A percentile compares a stretch with the other conserved stretches of the same genome.
Evolutionary conservation across 495 filamentous ascomycete species (phyloP).

Genomic region (Melanomma pulvis-pyrius): DNA sequence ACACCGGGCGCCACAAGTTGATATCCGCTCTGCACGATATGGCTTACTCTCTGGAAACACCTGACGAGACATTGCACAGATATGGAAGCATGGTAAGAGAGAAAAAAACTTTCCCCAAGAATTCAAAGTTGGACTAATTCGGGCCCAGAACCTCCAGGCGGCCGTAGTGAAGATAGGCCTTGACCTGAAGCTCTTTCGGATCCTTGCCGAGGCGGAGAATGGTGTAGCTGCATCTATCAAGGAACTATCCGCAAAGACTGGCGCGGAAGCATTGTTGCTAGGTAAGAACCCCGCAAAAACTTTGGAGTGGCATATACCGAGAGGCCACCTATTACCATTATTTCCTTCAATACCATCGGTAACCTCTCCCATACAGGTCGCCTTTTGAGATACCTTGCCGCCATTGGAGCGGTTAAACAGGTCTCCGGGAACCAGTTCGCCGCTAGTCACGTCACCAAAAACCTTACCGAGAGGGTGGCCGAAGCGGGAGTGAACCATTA

Average conservation of each 20-base stretch:
- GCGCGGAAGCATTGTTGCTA: background rate
- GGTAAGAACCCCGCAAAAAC: background rate
- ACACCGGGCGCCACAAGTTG: background rate
- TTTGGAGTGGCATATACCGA: no score
- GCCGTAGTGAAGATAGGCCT: background rate
- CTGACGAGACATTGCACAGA: conserved; percentile 3
- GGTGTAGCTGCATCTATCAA: background rate
- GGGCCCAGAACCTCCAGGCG: background rate
- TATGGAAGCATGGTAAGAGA: background rate
- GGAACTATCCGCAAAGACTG: background rate
- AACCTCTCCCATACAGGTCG: background rate
- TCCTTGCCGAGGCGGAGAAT: background rate
- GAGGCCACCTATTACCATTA: no score
- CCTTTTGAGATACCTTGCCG: background rate
- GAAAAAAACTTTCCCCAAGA: no score
- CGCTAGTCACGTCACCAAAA: background rate
- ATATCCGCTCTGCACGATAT: background rate
- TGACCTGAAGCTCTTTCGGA: background rate
- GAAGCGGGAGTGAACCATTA: background rate
- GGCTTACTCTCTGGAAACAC: background rate
- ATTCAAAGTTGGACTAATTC: background rate
- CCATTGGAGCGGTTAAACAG: background rate
- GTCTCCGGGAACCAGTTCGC: background rate
- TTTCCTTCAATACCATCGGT: no score
- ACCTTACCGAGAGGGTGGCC: background rate